phyloP scores from a whole-genome alignment of 2,329 filamentous ascomycete species.

The Colletotrichum tropicicola region DNA sequence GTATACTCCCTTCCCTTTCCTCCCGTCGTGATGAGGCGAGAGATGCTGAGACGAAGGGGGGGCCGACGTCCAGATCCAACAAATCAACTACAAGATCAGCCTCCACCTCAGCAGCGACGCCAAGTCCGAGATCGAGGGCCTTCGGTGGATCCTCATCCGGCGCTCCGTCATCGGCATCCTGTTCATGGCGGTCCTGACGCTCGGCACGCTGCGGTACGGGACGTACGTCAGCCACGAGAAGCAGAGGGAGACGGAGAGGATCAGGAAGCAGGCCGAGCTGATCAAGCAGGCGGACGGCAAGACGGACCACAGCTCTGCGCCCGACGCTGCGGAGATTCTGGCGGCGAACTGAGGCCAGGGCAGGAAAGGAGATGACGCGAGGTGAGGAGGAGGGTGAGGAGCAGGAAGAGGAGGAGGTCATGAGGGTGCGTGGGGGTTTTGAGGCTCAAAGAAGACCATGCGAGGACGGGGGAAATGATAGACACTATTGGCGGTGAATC shows the following conservation, averaged over 20 bases:
- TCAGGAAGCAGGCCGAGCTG: constrained; percentile 53
- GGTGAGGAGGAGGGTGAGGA: not conserved
- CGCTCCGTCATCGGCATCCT: constrained; percentile 71
- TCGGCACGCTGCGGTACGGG: constrained; percentile 67
- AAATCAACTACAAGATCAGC: constrained; percentile 96
- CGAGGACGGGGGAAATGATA: too few species aligned
- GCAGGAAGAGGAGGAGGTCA: not conserved
- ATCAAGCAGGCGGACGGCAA: constrained; percentile 53
- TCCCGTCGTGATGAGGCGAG: not conserved
- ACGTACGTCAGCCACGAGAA: constrained; percentile 63
- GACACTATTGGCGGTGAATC: too few species aligned
- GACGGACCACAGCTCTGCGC: constrained; percentile 54
- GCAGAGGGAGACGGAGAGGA: constrained; percentile 54
- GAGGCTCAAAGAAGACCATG: too few species aligned
- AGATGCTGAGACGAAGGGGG: constrained; percentile 24
- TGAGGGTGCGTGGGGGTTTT: too few species aligned
- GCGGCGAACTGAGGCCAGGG: constrained; percentile 65
- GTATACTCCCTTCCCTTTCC: not conserved
- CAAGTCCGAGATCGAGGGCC: constrained; percentile 88
- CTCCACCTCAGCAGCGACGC: constrained; percentile 89
- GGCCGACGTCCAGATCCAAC: constrained; percentile 77
- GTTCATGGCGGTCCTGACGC: constrained; percentile 70
- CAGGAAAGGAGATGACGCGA: not conserved
- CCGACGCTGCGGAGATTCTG: constrained; percentile 66
- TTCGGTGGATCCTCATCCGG: constrained; percentile 84